phyloP scores from a whole-genome alignment of 2,329 filamentous ascomycete species.

The Colletotrichum musae region DNA sequence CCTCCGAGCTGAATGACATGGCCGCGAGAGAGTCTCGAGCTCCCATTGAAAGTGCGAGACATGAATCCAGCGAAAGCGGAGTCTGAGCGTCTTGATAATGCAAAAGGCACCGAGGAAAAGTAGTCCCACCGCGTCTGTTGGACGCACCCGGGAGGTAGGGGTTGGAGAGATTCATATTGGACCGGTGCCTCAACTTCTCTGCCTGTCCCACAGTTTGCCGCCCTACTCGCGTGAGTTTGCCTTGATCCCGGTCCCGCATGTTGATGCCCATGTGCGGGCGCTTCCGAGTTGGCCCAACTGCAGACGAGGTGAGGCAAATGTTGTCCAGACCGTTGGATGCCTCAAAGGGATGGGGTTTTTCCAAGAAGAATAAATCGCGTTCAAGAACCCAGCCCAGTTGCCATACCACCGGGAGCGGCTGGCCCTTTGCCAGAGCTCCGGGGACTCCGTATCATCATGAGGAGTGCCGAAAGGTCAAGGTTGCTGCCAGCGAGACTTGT shows the following conservation, averaged over 20 bases:
- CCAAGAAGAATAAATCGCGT: background rate
- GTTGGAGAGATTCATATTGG: background rate
- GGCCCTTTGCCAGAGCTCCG: too few relatives aligned
- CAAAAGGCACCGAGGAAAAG: background rate
- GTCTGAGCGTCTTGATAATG: background rate
- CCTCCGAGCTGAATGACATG: background rate
- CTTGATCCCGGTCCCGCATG: background rate
- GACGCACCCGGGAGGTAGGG: background rate
- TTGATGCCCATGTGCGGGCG: background rate
- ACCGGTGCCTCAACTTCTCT: background rate
- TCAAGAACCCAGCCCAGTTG: background rate
- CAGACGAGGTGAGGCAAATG: background rate
- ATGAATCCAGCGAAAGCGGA: slow-evolving; percentile 2
- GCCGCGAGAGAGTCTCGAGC: background rate
- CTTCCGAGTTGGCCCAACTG: background rate
- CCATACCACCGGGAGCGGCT: too few relatives aligned
- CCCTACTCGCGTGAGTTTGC: background rate
- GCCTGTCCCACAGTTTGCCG: slow-evolving; percentile 1
- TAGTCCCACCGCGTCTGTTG: slow-evolving; percentile 3
- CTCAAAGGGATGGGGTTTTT: background rate
- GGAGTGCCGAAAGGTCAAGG: background rate
- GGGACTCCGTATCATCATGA: background rate
- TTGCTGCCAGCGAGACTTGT: background rate
- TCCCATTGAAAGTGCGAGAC: slow-evolving; percentile 8
- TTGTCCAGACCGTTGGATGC: too few relatives aligned